These are phyloP conservation scores for Colletotrichum nymphaeae DNA, from an alignment of 2,329 filamentous ascomycete species.

Conservation along the genomic window DNA sequence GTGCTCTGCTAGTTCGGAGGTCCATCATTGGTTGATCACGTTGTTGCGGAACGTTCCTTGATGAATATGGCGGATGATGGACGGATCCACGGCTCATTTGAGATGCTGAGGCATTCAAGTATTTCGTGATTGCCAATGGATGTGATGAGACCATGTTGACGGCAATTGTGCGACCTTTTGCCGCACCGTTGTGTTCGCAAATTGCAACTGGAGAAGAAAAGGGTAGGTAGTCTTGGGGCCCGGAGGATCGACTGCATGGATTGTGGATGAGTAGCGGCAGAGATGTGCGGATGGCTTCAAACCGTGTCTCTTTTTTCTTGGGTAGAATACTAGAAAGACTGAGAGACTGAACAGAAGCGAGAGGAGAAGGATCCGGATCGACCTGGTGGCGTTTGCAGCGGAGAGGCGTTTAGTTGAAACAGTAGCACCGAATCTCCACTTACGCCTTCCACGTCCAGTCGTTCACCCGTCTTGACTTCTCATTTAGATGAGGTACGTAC, in stretches of 20 bases:
- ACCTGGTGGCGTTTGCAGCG: slow-evolving; percentile 29
- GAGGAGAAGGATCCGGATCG: slow-evolving; percentile 24
- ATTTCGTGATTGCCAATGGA: not conserved
- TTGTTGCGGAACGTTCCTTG: not conserved
- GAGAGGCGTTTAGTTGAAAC: slow-evolving; percentile 35
- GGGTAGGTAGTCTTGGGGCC: not conserved
- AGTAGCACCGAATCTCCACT: slow-evolving; percentile 15
- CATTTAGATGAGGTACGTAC: slow-evolving; percentile 24
- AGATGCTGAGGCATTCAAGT: not conserved
- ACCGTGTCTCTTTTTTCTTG: not conserved
- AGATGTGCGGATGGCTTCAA: slow-evolving; percentile 5
- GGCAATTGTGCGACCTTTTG: not conserved
- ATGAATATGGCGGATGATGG: slow-evolving; percentile 5
- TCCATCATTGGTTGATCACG: not conserved
- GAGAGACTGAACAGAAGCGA: slow-evolving; percentile 13
- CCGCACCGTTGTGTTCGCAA: not conserved
- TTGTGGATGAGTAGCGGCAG: slow-evolving; percentile 14
- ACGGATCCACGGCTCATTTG: not conserved
- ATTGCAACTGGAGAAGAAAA: not conserved
- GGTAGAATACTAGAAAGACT: no score
- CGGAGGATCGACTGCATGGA: slow-evolving; percentile 33
- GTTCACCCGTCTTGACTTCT: not conserved
- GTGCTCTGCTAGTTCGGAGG: not conserved
- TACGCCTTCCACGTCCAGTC: not conserved
- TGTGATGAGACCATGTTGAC: not conserved